A percentile compares a stretch with the other conserved stretches of the same genome.
phyloP scores from a whole-genome alignment of 2,329 filamentous ascomycete genomes.

The Alternaria incomplexa region DNA sequence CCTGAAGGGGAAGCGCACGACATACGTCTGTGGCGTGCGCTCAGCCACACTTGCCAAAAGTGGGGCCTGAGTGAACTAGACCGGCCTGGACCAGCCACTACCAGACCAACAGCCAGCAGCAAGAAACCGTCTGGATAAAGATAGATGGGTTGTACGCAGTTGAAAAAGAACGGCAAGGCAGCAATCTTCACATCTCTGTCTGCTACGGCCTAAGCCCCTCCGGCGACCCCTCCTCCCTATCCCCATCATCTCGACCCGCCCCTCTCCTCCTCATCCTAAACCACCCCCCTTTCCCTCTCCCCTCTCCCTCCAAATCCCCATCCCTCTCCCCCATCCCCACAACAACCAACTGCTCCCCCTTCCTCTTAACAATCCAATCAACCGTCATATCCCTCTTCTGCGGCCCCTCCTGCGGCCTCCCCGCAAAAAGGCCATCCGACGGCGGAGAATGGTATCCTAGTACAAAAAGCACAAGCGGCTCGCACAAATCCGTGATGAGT shows the following conservation, averaged over 20 bases:
- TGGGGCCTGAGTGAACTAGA: too few species aligned
- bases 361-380: conserved; percentile 6
- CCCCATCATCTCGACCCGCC: not conserved
- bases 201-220: not conserved
- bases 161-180: too few species aligned
- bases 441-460: conserved; percentile 10
- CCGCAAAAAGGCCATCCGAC: not conserved
- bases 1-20: too few species aligned
- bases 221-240: not conserved
- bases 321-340: not conserved
- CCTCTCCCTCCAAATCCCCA: not conserved
- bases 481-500: conserved; percentile 13
- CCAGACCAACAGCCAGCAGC: too few species aligned
- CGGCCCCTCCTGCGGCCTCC: conserved; percentile 3
- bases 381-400: not conserved
- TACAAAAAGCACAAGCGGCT: conserved; percentile 9
- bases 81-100: too few species aligned
- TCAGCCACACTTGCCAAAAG: not conserved
- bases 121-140: too few species aligned
- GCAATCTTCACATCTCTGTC: too few species aligned
- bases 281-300: not conserved
- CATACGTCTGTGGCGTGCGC: not conserved
- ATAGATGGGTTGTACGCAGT: too few species aligned
- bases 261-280: conserved; percentile 1
- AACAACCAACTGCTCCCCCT: conserved; percentile 1